Conservation (phyloP, 208 protist genomes). For the Entamoeba invadens region DNA sequence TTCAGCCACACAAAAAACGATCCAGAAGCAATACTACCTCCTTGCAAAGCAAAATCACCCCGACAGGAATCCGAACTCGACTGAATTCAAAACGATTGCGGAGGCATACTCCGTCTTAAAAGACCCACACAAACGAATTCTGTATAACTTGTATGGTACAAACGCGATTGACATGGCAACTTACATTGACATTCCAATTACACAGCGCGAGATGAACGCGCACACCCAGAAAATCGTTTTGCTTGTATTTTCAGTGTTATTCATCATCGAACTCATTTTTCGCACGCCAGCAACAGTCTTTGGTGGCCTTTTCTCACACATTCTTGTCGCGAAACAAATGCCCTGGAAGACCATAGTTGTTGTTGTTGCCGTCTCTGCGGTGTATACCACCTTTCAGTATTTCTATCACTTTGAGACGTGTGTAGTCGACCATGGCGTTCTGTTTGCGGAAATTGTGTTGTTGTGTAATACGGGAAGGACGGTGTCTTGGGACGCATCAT, state of each 20-base stretch:
- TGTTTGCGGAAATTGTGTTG: not conserved
- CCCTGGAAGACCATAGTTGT: not conserved
- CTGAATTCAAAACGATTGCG: not conserved
- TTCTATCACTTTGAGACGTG: not conserved
- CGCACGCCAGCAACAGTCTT: not conserved
- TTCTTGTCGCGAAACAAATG: not conserved
- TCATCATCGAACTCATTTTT: not conserved
- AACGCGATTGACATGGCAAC: not conserved
- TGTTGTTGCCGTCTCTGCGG: not conserved
- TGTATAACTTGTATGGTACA: not conserved
- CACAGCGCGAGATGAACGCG: not conserved
- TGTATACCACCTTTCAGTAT: not conserved
- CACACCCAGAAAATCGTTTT: not conserved
- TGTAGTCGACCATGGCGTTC: not conserved
- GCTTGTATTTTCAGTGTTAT: not conserved
- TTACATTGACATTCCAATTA: not conserved
- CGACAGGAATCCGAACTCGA: not conserved
- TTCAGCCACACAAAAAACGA: conserved; percentile 24
- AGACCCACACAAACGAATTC: not conserved
- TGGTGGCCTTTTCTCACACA: not conserved
- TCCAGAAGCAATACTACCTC: conserved; percentile 53
- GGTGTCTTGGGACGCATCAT: not conserved
- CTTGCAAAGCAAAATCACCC: not conserved
- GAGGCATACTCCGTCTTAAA: not conserved
- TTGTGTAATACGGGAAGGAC: not conserved